These are phyloP conservation scores for Xylaria arbuscula DNA, from an alignment of 2,329 filamentous ascomycete species.

Conservation along the genomic window DNA sequence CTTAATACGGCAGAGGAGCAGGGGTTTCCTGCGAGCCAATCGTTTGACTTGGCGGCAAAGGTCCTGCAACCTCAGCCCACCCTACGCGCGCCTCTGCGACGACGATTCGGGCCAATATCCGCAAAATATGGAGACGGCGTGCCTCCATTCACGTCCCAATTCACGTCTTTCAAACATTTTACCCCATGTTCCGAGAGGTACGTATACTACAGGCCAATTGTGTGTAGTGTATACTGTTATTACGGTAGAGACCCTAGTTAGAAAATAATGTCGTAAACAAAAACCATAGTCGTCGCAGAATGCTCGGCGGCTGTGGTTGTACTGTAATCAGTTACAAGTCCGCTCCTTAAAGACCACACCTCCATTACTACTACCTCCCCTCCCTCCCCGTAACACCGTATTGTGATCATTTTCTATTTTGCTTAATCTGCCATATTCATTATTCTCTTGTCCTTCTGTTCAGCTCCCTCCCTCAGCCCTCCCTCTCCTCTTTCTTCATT, in stretches of 20 bases:
- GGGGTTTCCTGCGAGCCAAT: constrained; percentile 31
- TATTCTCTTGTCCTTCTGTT: constrained; percentile 25
- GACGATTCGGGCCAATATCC: constrained; percentile 12
- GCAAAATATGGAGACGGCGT: constrained; percentile 18
- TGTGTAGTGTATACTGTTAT: not conserved
- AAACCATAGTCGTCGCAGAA: constrained; percentile 1
- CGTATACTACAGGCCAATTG: not conserved
- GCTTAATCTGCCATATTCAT: constrained; percentile 34
- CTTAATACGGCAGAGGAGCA: not conserved
- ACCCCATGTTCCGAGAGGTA: constrained; percentile 9
- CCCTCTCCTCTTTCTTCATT: constrained; percentile 33
- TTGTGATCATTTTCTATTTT: constrained; percentile 15
- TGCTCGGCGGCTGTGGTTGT: constrained; percentile 1
- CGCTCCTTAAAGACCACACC: constrained; percentile 34
- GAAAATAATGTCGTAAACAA: constrained; percentile 2
- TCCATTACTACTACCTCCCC: not conserved
- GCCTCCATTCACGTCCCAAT: constrained; percentile 17
- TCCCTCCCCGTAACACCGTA: not conserved
- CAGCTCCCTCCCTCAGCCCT: constrained; percentile 3
- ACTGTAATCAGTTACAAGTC: not conserved
- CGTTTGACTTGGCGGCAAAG: constrained; percentile 47
- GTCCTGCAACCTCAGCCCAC: constrained; percentile 32
- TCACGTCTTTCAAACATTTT: constrained; percentile 30
- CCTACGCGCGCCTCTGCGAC: constrained; percentile 37
- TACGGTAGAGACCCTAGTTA: not conserved